phyloP scores from a whole-genome alignment of 2,329 filamentous ascomycete genomes.

The Diaporthe caulivora region DNA sequence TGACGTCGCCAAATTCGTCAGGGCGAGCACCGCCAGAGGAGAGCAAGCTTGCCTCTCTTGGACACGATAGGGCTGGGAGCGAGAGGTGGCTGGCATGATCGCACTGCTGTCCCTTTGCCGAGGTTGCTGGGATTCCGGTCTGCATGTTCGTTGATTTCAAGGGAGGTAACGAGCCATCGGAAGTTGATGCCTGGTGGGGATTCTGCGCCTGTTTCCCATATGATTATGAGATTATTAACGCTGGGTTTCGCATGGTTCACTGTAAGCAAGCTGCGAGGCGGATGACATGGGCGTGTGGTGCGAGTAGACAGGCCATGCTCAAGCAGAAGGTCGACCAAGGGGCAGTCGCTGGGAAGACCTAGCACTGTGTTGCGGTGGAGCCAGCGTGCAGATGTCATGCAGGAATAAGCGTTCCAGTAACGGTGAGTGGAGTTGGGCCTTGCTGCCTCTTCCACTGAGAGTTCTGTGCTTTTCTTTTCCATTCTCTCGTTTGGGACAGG shows the following conservation, averaged over 20 bases:
- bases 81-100: constrained; percentile 19
- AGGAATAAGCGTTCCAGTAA: constrained; percentile 34
- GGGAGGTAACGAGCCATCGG: constrained; percentile 30
- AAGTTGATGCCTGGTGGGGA: neutral
- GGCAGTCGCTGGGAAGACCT: neutral
- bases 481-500: constrained; percentile 23
- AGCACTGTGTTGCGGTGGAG: constrained; percentile 35
- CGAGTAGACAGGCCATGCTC: constrained; percentile 21
- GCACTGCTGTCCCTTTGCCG: neutral
- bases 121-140: neutral
- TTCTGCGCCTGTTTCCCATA: constrained; percentile 30
- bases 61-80: constrained; percentile 14
- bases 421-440: constrained; percentile 31
- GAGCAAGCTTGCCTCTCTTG: neutral
- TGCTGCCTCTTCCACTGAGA: neutral
- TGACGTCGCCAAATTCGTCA: neutral
- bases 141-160: neutral
- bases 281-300: constrained; percentile 16
- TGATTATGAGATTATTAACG: constrained; percentile 14
- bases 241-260: neutral
- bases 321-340: constrained; percentile 1
- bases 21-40: neutral
- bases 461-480: constrained; percentile 22
- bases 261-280: constrained; percentile 14
- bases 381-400: constrained; percentile 35